Conservation (phyloP, 441 rosid genomes). For the Gossypium davidsonii region DNA sequence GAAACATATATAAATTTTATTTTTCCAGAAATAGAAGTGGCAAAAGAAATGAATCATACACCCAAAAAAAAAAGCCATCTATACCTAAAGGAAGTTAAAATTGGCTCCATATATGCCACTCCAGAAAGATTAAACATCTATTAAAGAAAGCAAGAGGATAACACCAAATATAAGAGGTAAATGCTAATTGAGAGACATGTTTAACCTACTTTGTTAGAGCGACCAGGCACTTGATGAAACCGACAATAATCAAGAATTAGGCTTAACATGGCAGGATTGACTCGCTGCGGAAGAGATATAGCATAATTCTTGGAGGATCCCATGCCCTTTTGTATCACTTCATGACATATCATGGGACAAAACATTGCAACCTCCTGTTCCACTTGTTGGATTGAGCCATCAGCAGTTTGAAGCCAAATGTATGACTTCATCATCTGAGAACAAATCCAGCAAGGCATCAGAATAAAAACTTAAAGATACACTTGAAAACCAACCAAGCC, state of each 20-base stretch:
- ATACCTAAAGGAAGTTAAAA: conserved; percentile 9
- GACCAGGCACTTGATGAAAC: conserved; percentile 69
- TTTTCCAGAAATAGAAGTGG: background rate
- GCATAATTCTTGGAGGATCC: conserved; percentile 63
- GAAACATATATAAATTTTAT: background rate
- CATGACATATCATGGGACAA: conserved; percentile 67
- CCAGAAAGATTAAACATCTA: background rate
- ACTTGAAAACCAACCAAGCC: background rate
- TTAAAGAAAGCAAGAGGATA: conserved; percentile 14
- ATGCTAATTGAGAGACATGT: conserved; percentile 14
- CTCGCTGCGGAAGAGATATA: conserved; percentile 61
- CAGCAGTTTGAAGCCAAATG: conserved; percentile 67
- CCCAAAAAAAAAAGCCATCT: background rate
- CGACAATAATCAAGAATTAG: conserved; percentile 66
- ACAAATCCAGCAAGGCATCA: conserved; percentile 14
- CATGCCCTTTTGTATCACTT: conserved; percentile 53
- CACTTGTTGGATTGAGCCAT: conserved; percentile 67
- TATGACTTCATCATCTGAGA: conserved; percentile 62
- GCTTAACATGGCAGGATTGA: conserved; percentile 57
- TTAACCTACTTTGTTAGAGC: conserved; percentile 65
- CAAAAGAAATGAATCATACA: background rate
- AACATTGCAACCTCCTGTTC: conserved; percentile 78
- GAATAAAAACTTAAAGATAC: background rate
- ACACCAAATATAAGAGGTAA: conserved; percentile 14
- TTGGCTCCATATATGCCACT: conserved; percentile 9